Base-by-base conservation (phyloP, 2,329 filamentous ascomycete genomes). In the Sporothrix brasiliensis region DNA sequence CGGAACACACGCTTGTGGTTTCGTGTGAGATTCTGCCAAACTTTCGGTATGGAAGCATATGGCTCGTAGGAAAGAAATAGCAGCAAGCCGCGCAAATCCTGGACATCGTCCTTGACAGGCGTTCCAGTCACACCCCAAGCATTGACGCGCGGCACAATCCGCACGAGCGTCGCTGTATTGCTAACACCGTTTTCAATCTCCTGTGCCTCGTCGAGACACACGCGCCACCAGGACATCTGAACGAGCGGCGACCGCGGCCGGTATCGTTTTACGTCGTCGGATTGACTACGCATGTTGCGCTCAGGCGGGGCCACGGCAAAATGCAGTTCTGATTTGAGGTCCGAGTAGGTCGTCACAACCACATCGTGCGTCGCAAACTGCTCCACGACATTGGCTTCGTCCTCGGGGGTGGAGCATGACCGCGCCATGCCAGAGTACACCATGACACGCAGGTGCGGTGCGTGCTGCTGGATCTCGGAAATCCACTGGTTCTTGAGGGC, bases 81-180 rank as follows among this genome's bases (percentile, higher is more conserved):
- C 0, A 98, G 79, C 4, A 98, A 83, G 0, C 94, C 94, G 74
- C 89, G 89, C 9, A 97, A 83, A 78, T 97, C 77, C 71, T 77
- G 71, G 3, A 78, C 73, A 34, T 76, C 87, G 74, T 93, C 92
- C 74, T 92, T 91, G 50, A 98, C 85, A 0, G 95, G 95, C 0
- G 95, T 99, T 54, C 93, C 95, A 0, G 93, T 94, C 53, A 99
- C 89, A 16, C 91, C 93, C 95, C 95, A 98, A 2, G 93, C 90
- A 79, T 97, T 94, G 73, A 92, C 81, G 39, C 95, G 87, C 58
- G 94, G 93, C 72, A 99, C 90, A 34, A 91, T 82, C 53, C 89
- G 88, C 49, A 93, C 93, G 16, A 97, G 89, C 61, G 85, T 87
- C 0, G 95, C 94, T 39, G 94, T 92, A 74, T 92, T 90, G 75